phyloP scores from a whole-genome alignment of 805 yeast genomes.

The Spencermartinsiella europaea region DNA sequence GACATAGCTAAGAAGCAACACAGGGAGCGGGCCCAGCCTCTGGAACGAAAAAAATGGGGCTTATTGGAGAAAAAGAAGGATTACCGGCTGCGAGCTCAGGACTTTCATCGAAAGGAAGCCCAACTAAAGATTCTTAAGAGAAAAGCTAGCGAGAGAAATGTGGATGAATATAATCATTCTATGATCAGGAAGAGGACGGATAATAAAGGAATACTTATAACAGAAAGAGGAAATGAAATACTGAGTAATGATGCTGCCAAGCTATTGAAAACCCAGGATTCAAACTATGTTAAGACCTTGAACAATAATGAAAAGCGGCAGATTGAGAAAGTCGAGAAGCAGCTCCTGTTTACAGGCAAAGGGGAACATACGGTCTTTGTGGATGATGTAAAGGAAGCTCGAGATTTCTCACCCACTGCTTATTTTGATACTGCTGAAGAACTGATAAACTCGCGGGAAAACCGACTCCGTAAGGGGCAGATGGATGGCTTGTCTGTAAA shows the following conservation, averaged over 20 bases:
- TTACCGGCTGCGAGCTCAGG: slow-evolving; percentile 62
- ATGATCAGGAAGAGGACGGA: slow-evolving; percentile 74
- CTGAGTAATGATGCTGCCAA: slow-evolving; percentile 71
- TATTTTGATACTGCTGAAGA: slow-evolving; percentile 67
- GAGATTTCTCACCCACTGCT: slow-evolving; percentile 55
- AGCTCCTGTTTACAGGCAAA: slow-evolving; percentile 35
- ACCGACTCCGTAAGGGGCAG: slow-evolving; percentile 62
- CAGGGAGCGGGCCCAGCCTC: slow-evolving; percentile 85
- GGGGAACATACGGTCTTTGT: slow-evolving; percentile 88
- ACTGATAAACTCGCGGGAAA: slow-evolving; percentile 59
- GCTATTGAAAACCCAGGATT: slow-evolving; percentile 84
- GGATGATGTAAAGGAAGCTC: slow-evolving; percentile 52
- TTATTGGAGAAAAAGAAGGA: slow-evolving; percentile 90
- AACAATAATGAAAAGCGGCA: slow-evolving; percentile 63
- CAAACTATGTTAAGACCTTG: slow-evolving; percentile 75
- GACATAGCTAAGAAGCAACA: slow-evolving; percentile 96
- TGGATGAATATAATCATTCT: slow-evolving; percentile 95
- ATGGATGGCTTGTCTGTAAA: slow-evolving; percentile 29
- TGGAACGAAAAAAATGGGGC: slow-evolving; percentile 68
- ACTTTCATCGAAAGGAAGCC: slow-evolving; percentile 54
- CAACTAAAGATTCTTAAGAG: slow-evolving; percentile 62
- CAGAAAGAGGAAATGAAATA: slow-evolving; percentile 51
- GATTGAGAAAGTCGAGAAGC: slow-evolving; percentile 49
- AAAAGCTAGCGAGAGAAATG: slow-evolving; percentile 72
- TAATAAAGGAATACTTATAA: slow-evolving; percentile 57